Evolutionary conservation across 164 flowering plant genomes (phyloP), one percentile per base, ranked within the genome.

Genomic region (Vitis rupestris): DNA sequence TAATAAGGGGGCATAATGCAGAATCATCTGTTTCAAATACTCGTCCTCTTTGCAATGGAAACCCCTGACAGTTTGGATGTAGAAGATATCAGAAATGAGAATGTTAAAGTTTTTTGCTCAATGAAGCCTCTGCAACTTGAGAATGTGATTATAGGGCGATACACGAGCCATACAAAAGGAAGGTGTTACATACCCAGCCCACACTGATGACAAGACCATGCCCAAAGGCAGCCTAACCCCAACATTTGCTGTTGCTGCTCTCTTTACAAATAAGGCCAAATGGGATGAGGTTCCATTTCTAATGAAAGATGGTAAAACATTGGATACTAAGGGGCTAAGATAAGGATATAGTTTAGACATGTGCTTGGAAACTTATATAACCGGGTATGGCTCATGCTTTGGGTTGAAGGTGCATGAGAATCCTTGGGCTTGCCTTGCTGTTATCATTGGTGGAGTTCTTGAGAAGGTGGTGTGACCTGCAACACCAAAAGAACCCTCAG

Each of bases 211-310:
- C 78, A 86, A 85, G 70, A 94, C 98, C 53, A 97, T 94, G 16
- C 95, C 94, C 0, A 85, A 86, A 15, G 82, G 68, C 71, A 94
- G 95, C 74, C 73, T 86, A 17, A 94, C 97, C 37, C 99, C 99
- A 49, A 94, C 97, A 54, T 94, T 94, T 87, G 97, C 97, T 3
- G 98, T 97, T 0, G 94, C 97, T 65, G 98, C 97, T 15, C 87
- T 94, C 50, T 94, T 92, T 72, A 94, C 92, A 60, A 86, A 94
- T 72, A 90, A 94, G 79, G 94, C 97, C 17, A 86, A 97, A 81
- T 94, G 98, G 98, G 98, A 92, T 76, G 98, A 97, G 10, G 98
- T 94, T 50, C 97, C 98, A 12, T 92, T 92, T 69, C 81, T 94
- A 31, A 89, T 94, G 98, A 94, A 92, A 82, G 98, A 97, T 60